These are phyloP conservation scores for Tetratostichococcus sp. DNA, from an alignment of 139 green algal species.

Conservation along the genomic window DNA sequence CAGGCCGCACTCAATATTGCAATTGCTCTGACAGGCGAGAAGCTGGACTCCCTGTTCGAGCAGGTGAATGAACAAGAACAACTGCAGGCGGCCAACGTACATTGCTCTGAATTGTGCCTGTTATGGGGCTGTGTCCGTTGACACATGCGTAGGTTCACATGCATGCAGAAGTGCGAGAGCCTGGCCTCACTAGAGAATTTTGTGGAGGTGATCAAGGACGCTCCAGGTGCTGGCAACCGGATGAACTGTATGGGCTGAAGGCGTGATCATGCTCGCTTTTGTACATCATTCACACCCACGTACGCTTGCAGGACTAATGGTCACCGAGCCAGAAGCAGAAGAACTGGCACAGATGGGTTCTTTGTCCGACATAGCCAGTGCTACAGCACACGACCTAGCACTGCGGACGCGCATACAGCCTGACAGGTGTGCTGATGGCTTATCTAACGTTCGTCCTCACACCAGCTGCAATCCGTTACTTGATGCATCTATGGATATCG, in stretches of 20 bases:
- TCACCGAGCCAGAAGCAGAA: background rate
- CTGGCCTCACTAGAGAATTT: background rate
- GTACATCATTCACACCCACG: too few species aligned
- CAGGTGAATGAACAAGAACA: background rate
- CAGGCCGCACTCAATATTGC: background rate
- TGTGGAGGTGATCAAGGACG: background rate
- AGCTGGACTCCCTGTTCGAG: background rate
- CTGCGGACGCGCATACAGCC: background rate
- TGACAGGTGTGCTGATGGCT: background rate
- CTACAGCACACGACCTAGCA: background rate
- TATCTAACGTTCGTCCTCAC: too few species aligned
- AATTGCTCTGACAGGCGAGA: background rate
- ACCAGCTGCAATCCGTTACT: too few species aligned
- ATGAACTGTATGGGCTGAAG: too few species aligned
- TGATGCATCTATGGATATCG: too few species aligned
- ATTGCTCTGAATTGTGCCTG: background rate
- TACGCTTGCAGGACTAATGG: background rate
- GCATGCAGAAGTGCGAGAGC: background rate
- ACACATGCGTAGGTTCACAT: too few species aligned
- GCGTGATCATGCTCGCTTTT: too few species aligned
- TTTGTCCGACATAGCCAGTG: background rate
- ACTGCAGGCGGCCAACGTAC: background rate
- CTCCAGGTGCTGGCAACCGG: background rate
- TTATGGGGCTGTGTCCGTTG: too few species aligned
- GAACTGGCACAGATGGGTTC: background rate